Percentiles rank a stretch among this genome's conserved stretches.
phyloP scores from a whole-genome alignment of 1,139 yeast genomes.

The Taphrina communis region DNA sequence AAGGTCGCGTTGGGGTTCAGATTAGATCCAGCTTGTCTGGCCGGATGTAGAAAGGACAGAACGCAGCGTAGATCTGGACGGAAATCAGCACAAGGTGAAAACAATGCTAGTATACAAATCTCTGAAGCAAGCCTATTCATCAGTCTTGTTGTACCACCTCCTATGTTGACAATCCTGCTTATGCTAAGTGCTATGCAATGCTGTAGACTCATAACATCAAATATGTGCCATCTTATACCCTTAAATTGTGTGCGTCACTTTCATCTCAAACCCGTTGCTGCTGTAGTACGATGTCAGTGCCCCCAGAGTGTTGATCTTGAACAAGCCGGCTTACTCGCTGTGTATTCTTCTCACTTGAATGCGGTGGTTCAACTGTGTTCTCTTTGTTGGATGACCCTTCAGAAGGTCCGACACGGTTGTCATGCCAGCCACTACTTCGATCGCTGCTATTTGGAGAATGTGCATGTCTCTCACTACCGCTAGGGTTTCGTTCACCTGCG shows the following conservation, averaged over 20 bases:
- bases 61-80: too few species aligned
- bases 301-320: not conserved
- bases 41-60: too few species aligned
- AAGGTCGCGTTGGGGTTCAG: too few species aligned
- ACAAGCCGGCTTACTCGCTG: not conserved
- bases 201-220: not conserved
- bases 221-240: not conserved
- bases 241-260: not conserved
- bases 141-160: not conserved
- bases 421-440: too few species aligned
- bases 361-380: not conserved
- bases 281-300: not conserved
- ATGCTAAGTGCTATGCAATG: constrained; percentile 12
- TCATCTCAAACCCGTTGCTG: not conserved
- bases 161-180: constrained; percentile 2
- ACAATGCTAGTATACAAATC: too few species aligned
- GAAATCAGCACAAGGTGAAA: too few species aligned
- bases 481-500: not conserved
- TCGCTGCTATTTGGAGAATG: too few species aligned
- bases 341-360: not conserved
- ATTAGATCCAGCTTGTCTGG: too few species aligned
- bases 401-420: too few species aligned
- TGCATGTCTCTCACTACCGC: too few species aligned
- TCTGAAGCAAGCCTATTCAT: too few species aligned
- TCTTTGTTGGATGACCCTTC: not conserved